A percentile compares a stretch with the other conserved stretches of the same genome.
These are phyloP conservation scores for Stagonosporopsis cucurbitacearum DNA, from an alignment of 2,329 filamentous ascomycete genomes.

Conservation along the genomic window DNA sequence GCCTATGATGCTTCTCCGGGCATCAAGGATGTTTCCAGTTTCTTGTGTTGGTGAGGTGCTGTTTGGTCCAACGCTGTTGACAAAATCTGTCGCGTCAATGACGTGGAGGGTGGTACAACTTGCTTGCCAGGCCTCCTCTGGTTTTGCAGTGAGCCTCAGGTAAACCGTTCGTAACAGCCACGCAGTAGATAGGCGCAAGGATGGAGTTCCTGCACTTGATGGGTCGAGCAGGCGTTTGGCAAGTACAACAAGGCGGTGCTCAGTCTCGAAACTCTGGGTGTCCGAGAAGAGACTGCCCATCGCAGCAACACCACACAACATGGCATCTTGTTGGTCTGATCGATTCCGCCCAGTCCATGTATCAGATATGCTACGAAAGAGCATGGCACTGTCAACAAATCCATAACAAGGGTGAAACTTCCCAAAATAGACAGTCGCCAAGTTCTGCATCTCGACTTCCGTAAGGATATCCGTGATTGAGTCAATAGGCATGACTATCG, in stretches of 20 bases:
- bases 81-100: background rate
- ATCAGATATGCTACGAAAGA: background rate
- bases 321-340: background rate
- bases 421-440: background rate
- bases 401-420: slow-evolving; percentile 10
- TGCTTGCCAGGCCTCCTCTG: slow-evolving; percentile 8
- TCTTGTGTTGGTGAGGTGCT: background rate
- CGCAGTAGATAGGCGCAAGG: background rate
- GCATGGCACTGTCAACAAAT: background rate
- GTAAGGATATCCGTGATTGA: background rate
- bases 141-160: slow-evolving; percentile 4
- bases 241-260: background rate
- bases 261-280: background rate
- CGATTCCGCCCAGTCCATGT: background rate
- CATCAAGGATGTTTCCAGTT: background rate
- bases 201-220: background rate
- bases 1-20: background rate
- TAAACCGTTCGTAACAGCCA: slow-evolving; percentile 7
- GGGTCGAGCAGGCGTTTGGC: slow-evolving; percentile 1
- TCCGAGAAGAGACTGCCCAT: slow-evolving; percentile 2
- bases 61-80: background rate
- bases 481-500: background rate
- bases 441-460: background rate
- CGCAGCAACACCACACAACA: slow-evolving; percentile 4
- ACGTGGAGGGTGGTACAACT: slow-evolving; percentile 8